Evolutionary conservation across 257 asterid species (phyloP).

Genomic region (Ocimum tenuiflorum): DNA sequence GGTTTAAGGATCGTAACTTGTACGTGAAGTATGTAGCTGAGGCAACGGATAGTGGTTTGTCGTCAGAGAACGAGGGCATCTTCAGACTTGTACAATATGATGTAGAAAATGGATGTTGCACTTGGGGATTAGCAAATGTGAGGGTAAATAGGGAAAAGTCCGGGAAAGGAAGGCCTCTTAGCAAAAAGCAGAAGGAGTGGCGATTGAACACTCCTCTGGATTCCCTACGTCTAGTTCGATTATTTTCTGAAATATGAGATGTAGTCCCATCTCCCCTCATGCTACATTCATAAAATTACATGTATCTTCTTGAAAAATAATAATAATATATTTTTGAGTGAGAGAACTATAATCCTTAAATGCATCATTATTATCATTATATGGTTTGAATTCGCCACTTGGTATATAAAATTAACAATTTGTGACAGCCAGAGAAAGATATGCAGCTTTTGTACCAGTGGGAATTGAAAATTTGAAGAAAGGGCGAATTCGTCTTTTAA

Average conservation of each 20-base stretch:
- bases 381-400: too few species aligned
- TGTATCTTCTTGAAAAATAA: background rate
- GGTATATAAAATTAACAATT: too few species aligned
- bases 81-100: conserved; percentile 57
- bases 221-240: conserved; percentile 48
- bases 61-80: conserved; percentile 57
- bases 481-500: too few species aligned
- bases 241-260: conserved; percentile 51
- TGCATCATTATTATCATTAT: too few species aligned
- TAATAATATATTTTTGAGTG: background rate
- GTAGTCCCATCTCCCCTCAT: too few species aligned
- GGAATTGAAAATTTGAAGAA: too few species aligned
- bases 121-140: conserved; percentile 82
- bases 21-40: conserved; percentile 52
- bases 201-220: conserved; percentile 57
- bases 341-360: too few species aligned
- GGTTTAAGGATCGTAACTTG: conserved; percentile 76
- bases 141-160: conserved; percentile 72
- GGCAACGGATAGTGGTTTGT: conserved; percentile 31
- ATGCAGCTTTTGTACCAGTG: background rate
- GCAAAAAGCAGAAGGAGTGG: conserved; percentile 83
- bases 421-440: background rate
- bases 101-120: conserved; percentile 43
- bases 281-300: too few species aligned
- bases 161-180: conserved; percentile 87